Conservation (phyloP, 805 yeast genomes). For the Candida piceae region DNA sequence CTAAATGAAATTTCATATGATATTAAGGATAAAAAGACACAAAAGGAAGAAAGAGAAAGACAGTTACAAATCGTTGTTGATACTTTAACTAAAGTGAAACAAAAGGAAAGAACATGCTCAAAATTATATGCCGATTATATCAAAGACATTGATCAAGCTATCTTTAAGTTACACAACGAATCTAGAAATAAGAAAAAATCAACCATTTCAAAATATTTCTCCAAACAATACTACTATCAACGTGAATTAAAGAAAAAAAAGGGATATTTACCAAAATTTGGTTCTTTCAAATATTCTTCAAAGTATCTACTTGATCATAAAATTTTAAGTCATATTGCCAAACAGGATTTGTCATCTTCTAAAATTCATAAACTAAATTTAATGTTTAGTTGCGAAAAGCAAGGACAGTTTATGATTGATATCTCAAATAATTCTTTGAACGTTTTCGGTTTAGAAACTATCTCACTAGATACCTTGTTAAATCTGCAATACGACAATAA, state of each 20-base stretch:
- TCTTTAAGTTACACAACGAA: slow-evolving; percentile 38
- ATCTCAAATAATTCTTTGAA: slow-evolving; percentile 49
- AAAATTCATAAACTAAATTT: slow-evolving; percentile 66
- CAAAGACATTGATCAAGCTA: slow-evolving; percentile 39
- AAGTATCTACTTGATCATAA: slow-evolving; percentile 72
- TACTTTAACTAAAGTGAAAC: slow-evolving; percentile 39
- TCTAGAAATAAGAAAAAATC: slow-evolving; percentile 42
- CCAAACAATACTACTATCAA: slow-evolving; percentile 72
- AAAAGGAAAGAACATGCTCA: slow-evolving; percentile 40
- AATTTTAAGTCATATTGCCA: slow-evolving; percentile 47
- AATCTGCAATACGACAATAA: slow-evolving; percentile 68
- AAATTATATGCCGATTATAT: slow-evolving; percentile 43
- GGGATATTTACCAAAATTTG: slow-evolving; percentile 68
- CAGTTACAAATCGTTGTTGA: slow-evolving; percentile 38
- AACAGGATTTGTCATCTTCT: slow-evolving; percentile 28
- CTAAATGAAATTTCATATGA: slow-evolving; percentile 82
- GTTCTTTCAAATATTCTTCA: slow-evolving; percentile 72
- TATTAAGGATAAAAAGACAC: slow-evolving; percentile 46
- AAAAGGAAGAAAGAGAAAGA: slow-evolving; percentile 35
- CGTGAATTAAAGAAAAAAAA: slow-evolving; percentile 60
- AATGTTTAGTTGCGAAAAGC: slow-evolving; percentile 69
- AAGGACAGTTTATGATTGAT: slow-evolving; percentile 69
- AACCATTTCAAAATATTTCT: slow-evolving; percentile 40
- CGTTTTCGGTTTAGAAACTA: slow-evolving; percentile 36
- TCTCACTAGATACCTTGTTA: slow-evolving; percentile 69